These are phyloP conservation scores for Lachnellula suecica DNA, from an alignment of 2,329 filamentous ascomycete species.

Conservation along the genomic window DNA sequence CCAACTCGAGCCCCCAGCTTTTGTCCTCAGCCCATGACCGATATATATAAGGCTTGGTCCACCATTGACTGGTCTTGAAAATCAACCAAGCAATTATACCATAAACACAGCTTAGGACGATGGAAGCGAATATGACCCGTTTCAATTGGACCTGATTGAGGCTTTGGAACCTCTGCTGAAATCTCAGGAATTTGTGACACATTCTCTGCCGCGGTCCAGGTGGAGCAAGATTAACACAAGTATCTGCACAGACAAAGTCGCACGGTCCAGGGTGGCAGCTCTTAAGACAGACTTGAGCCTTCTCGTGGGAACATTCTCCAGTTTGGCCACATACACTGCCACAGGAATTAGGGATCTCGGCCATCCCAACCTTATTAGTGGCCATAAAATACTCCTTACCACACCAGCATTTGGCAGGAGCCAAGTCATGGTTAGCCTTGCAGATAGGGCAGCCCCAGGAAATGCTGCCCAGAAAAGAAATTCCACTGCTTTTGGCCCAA, in stretches of 20 bases:
- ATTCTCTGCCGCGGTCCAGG: neutral
- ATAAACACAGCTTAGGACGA: neutral
- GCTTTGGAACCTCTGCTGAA: neutral
- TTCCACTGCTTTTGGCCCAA: neutral
- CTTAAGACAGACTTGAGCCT: constrained; percentile 2
- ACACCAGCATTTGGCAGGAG: constrained; percentile 14
- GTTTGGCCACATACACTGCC: constrained; percentile 4
- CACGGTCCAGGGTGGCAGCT: constrained; percentile 24
- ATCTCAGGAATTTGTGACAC: constrained; percentile 1
- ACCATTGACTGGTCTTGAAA: constrained; percentile 3
- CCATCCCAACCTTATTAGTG: neutral
- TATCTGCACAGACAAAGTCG: constrained; percentile 3
- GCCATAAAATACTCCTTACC: neutral
- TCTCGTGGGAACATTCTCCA: constrained; percentile 11
- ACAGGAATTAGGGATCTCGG: constrained; percentile 11
- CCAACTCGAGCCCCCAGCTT: too few relatives aligned
- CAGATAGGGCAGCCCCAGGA: constrained; percentile 17
- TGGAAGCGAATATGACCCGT: neutral
- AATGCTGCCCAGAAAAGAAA: neutral
- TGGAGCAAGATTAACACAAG: neutral
- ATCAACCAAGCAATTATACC: neutral
- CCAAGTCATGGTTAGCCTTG: neutral
- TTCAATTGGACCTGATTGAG: neutral
- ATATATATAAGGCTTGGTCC: constrained; percentile 10
- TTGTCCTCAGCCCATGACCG: neutral